Evolutionary conservation across 352 stramenopile species (phyloP), one percentile per base, ranked within the genome.

Genomic region (Aphanomyces invadans): DNA sequence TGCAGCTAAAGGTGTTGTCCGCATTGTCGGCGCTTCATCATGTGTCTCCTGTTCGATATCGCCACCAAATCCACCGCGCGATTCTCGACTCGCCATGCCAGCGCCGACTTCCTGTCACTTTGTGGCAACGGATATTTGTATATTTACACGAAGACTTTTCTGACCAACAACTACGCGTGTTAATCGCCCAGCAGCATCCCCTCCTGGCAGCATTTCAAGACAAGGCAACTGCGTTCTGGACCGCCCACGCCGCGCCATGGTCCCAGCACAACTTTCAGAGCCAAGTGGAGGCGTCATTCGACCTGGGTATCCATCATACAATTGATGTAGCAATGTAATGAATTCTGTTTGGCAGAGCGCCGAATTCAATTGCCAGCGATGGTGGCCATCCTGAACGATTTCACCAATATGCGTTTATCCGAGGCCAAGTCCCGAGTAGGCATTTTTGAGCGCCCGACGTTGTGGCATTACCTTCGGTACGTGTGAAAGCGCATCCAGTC

Each of bases 31-130:
- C 9, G 2, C 28, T 29, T 28, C 12, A 21, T 19, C 11, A n/a
- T 15, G 29, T 21, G 29, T 17, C 17, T 11, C 49, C 7, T 9
- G 29, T 57, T n/a, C 15, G 23, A 57, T 57, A 36, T 21, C 60
- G 60, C 49, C 60, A 67, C n/a, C 17, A 67, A 46, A 33, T 67
- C 31, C 60, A 67, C 31, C 28, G 42, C 28, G 39, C 60, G n/a
- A 32, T 67, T 10, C 28, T 67, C 19, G 60, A 49, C 26, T 32
- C 28, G n/a, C 55, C 7, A 19, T 11, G 7, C n/a, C 15, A 32
- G 29, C 31, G 25, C 33, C 36, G 36, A 7, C 7, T 67, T 2
- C 60, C 60, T 10, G 38, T 21, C 11, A 59, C 44, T 17, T n/a
- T 67, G 23, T 67, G 60, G 60, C 46, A 46, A 17, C 25, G 48